Evolutionary conservation across 106 monocot genomes (phyloP), one percentile per base, ranked within the genome.

Genomic region (Dendrobium officinale): DNA sequence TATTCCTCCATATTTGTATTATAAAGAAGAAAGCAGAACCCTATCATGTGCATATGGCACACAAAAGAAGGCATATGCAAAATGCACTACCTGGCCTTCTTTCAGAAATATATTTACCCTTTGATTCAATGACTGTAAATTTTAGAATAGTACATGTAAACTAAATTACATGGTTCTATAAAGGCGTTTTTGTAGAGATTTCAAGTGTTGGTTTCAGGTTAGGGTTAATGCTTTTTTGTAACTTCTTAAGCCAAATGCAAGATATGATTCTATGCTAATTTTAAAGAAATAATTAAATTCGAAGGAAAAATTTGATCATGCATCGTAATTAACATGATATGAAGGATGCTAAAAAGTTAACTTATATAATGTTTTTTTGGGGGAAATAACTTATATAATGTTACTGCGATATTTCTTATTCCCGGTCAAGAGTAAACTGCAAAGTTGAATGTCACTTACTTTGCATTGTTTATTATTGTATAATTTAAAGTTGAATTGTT

Each of bases 401-500:
- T 58, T 17, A 20, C 20, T n/a, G 20, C 18, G 20, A 5, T 58
- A 18, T 19, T 58, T 18, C 16, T 58, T 17, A 58, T 58, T 58
- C 18, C 5, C 18, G 5, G 45, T 51, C 51, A 2, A 51, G 51
- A 10, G 37, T 37, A 37, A 47, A 47, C 13, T 13, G 51, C 2
- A 51, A 51, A 13, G 13, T 5, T 61, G 22, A 61, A 61, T 22
- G 5, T 5, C 61, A 61, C 61, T 61, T 22, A n/a, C 0, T 61
- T 61, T 61, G 61, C 61, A 22, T 6, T 22, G 24, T 33, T 70
- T 70, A 13, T 70, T 15, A 37, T 70, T 37, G 9, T 33, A 8
- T 61, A 16, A 37, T n/a, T 70, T 37, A 70, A 70, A 15, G 64
- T 70, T 70, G 70, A 70, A 37, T 70, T 29, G 70, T 70, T 33